Percentiles rank a stretch among this genome's conserved stretches.
Conservation (phyloP, 225 moss, liverwort and hornwort species). For the Bryoerythrophyllum caledonicum region DNA sequence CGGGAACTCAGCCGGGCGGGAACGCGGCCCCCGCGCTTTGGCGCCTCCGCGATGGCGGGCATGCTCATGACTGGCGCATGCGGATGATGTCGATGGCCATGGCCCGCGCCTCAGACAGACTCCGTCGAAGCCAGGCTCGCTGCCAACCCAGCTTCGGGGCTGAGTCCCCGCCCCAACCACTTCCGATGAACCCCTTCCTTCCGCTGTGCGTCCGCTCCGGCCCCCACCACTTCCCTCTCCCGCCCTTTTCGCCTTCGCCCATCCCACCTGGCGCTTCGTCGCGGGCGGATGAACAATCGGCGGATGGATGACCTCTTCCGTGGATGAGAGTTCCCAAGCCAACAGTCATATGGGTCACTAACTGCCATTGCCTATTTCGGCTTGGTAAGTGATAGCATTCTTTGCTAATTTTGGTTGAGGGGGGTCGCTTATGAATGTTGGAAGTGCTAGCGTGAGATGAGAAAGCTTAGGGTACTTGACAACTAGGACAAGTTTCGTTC, state of each 20-base stretch:
- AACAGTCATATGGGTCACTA: slow-evolving; percentile 15
- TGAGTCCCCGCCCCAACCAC: no score
- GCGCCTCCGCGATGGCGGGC: slow-evolving; percentile 41
- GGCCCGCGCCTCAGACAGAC: slow-evolving; percentile 13
- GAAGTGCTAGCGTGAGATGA: no score
- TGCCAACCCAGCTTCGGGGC: no score
- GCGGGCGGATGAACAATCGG: neutral
- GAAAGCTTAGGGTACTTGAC: neutral
- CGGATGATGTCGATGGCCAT: slow-evolving; percentile 15
- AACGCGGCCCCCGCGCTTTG: slow-evolving; percentile 27
- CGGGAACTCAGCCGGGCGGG: slow-evolving; percentile 20
- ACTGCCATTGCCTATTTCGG: slow-evolving; percentile 20
- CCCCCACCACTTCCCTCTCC: neutral
- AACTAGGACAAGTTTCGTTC: no score
- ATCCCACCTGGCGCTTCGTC: neutral
- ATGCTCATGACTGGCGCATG: slow-evolving; percentile 20
- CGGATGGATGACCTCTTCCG: neutral
- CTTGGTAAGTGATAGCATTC: neutral
- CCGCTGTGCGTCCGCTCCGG: neutral
- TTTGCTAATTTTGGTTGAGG: neutral
- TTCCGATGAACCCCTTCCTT: no score
- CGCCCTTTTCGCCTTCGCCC: neutral
- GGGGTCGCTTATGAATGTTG: neutral
- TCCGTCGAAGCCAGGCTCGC: no score
- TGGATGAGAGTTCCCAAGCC: neutral